phyloP scores from a whole-genome alignment of 305 asterid species.

The Rubia balearica region DNA sequence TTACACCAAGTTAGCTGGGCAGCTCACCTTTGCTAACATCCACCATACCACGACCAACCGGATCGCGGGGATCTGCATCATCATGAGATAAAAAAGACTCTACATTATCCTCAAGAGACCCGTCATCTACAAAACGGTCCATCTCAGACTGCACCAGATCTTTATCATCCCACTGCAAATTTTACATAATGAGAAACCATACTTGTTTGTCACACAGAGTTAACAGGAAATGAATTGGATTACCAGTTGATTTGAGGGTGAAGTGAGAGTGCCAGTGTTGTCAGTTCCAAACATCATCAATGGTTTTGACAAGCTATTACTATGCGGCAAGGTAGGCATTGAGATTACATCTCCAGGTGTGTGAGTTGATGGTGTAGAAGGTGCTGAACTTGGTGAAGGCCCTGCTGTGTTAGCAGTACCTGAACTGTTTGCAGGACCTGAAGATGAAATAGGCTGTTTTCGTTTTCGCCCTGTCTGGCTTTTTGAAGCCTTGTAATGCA shows the following conservation, averaged over 20 bases:
- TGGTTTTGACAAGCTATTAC: conserved; percentile 78
- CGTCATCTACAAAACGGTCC: conserved; percentile 97
- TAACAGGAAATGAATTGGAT: conserved; percentile 20
- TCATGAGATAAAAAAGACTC: conserved; percentile 91
- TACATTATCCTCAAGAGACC: conserved; percentile 78
- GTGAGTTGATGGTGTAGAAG: conserved; percentile 97
- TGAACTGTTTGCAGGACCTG: conserved; percentile 97
- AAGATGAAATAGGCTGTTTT: conserved; percentile 87
- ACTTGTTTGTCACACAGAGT: conserved; percentile 15
- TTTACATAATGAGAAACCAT: conserved; percentile 26
- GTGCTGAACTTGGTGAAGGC: conserved; percentile 99
- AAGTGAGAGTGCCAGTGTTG: conserved; percentile 78
- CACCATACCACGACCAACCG: conserved; percentile 79
- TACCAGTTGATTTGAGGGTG: conserved; percentile 93
- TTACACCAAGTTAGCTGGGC: not conserved
- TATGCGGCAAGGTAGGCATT: conserved; percentile 83
- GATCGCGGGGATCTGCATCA: conserved; percentile 82
- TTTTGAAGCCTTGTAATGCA: conserved; percentile 72
- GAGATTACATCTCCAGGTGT: conserved; percentile 95
- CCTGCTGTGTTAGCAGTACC: conserved; percentile 99
- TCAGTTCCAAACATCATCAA: too few species aligned
- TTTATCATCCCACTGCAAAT: conserved; percentile 91
- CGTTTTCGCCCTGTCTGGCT: conserved; percentile 91
- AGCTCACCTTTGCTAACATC: conserved; percentile 80
- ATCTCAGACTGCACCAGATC: conserved; percentile 92